These are phyloP conservation scores for Rhynchospora breviuscula DNA, from an alignment of 176 grass and related monocot genomes.

Conservation along the genomic window DNA sequence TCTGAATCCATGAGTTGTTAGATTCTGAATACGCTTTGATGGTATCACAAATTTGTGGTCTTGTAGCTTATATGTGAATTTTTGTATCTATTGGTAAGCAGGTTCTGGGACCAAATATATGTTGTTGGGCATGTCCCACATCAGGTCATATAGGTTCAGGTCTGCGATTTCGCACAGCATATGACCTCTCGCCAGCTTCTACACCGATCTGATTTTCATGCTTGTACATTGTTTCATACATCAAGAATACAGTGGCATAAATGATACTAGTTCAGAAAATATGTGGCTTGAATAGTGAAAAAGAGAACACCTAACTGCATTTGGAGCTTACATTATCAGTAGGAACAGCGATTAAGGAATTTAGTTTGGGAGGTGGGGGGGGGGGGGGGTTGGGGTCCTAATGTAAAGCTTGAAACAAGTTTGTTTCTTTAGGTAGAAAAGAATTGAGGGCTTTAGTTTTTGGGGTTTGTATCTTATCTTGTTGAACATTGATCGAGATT, in stretches of 20 bases:
- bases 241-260: neutral
- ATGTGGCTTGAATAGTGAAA: neutral
- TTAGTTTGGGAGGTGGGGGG: neutral
- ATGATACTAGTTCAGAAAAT: neutral
- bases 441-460: neutral
- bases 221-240: constrained; percentile 20
- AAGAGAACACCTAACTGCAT: constrained; percentile 8
- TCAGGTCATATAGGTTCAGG: constrained; percentile 54
- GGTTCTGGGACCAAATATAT: constrained; percentile 68
- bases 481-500: constrained; percentile 2
- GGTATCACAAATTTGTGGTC: too few species aligned
- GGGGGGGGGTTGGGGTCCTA: neutral
- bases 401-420: constrained; percentile 4
- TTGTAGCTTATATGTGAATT: neutral
- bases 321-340: constrained; percentile 4
- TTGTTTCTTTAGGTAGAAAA: constrained; percentile 1
- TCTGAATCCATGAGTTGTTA: neutral
- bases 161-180: constrained; percentile 67
- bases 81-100: constrained; percentile 15
- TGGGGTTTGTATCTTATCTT: neutral
- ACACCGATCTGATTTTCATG: constrained; percentile 32
- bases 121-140: constrained; percentile 66
- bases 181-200: constrained; percentile 49
- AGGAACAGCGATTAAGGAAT: neutral
- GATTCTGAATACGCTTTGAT: neutral